These are phyloP conservation scores for Uronychia setigera DNA, from an alignment of 73 alveolate species.

Conservation along the genomic window DNA sequence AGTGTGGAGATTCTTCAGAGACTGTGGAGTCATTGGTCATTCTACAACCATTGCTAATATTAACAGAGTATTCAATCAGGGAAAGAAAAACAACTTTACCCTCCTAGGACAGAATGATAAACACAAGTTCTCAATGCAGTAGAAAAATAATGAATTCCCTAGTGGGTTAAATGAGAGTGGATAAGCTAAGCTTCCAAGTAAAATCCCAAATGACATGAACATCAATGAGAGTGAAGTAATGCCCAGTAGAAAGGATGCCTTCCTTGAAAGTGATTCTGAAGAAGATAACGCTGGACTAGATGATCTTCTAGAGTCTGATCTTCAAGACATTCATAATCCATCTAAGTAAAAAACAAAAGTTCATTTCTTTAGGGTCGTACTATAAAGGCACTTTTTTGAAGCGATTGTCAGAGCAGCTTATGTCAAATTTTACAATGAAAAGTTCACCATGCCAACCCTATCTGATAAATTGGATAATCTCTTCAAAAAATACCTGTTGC, in stretches of 20 bases:
- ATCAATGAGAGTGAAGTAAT: constrained; percentile 18
- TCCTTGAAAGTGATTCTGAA: constrained; percentile 56
- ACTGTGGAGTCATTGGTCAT: constrained; percentile 82
- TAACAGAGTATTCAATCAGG: constrained; percentile 86
- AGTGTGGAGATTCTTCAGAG: constrained; percentile 94
- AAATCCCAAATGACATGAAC: background rate
- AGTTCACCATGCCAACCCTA: constrained; percentile 32
- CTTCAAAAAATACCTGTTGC: constrained; percentile 44
- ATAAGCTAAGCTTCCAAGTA: constrained; percentile 3
- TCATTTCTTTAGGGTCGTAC: constrained; percentile 15
- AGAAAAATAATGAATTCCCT: constrained; percentile 25
- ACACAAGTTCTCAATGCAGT: constrained; percentile 46
- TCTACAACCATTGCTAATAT: constrained; percentile 84
- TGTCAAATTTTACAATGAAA: constrained; percentile 67
- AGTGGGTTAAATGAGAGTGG: background rate
- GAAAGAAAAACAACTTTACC: constrained; percentile 79
- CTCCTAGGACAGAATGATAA: constrained; percentile 62
- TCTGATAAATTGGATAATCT: constrained; percentile 52
- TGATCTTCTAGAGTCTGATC: constrained; percentile 39
- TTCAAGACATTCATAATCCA: constrained; percentile 52
- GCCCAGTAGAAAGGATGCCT: constrained; percentile 2
- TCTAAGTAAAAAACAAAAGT: constrained; percentile 15
- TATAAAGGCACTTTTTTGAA: constrained; percentile 81
- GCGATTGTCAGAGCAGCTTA: constrained; percentile 85
- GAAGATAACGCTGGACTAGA: constrained; percentile 58